Percentiles rank a stretch among this genome's conserved stretches.
Conservation (phyloP, 805 yeast species). For the Saccharomycopsis sp. region DNA sequence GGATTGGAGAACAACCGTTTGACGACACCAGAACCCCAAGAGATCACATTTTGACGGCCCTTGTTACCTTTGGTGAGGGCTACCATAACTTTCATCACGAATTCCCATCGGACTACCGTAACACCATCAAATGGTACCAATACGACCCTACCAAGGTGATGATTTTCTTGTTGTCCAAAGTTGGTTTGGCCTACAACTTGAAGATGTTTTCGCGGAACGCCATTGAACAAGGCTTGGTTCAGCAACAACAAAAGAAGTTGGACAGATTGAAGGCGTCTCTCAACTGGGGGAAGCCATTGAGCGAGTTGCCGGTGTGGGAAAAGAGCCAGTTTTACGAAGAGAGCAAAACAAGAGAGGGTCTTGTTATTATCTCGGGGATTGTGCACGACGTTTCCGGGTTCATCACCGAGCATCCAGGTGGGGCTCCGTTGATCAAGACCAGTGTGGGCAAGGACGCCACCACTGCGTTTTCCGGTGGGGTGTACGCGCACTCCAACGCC, state of each 20-base stretch:
- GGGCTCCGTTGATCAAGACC: slow-evolving; percentile 59
- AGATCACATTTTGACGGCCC: slow-evolving; percentile 71
- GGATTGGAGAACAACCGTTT: slow-evolving; percentile 80
- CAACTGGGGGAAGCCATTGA: slow-evolving; percentile 68
- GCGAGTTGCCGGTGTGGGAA: slow-evolving; percentile 67
- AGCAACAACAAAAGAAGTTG: slow-evolving; percentile 75
- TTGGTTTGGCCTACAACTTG: slow-evolving; percentile 66
- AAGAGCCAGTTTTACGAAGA: slow-evolving; percentile 46
- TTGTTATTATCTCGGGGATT: slow-evolving; percentile 67
- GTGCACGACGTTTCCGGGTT: slow-evolving; percentile 67
- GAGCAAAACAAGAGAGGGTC: slow-evolving; percentile 43
- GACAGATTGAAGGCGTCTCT: slow-evolving; percentile 51
- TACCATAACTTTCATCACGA: slow-evolving; percentile 88
- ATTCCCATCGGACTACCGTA: slow-evolving; percentile 83
- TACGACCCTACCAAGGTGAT: slow-evolving; percentile 71
- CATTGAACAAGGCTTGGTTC: slow-evolving; percentile 71
- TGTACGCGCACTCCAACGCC: slow-evolving; percentile 77
- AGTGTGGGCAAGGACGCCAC: slow-evolving; percentile 78
- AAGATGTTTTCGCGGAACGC: slow-evolving; percentile 73
- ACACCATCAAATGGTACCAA: slow-evolving; percentile 81
- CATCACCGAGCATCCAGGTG: slow-evolving; percentile 78
- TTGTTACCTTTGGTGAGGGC: slow-evolving; percentile 83
- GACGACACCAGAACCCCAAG: slow-evolving; percentile 84
- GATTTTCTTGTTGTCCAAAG: slow-evolving; percentile 48
- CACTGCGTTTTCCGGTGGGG: slow-evolving; percentile 79